These are phyloP conservation scores for Parastagonospora nodorum DNA, from an alignment of 2,329 filamentous ascomycete genomes.

Conservation along the genomic window DNA sequence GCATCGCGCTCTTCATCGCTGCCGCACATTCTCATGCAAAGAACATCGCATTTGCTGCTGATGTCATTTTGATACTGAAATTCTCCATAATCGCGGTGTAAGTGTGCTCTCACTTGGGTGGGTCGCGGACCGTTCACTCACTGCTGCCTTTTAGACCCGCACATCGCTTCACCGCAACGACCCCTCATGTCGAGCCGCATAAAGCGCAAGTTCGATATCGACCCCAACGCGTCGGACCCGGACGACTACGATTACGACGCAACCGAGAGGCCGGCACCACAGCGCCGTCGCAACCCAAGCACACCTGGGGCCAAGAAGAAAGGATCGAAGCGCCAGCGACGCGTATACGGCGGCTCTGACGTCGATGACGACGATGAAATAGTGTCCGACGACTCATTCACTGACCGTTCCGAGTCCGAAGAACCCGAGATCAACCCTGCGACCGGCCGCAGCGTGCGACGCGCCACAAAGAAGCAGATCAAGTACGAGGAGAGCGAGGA, in stretches of 20 bases:
- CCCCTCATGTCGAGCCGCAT: constrained; percentile 43
- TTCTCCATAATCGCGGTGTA: constrained; percentile 28
- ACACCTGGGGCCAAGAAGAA: constrained; percentile 36
- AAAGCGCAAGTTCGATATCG: constrained; percentile 49
- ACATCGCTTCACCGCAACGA: constrained; percentile 27
- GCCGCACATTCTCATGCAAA: constrained; percentile 28
- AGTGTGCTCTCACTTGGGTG: constrained; percentile 20
- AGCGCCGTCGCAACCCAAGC: constrained; percentile 34
- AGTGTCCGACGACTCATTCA: constrained; percentile 52
- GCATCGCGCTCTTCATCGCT: constrained; percentile 22
- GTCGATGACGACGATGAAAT: constrained; percentile 56
- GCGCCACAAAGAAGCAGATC: constrained; percentile 59
- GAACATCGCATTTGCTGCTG: constrained; percentile 21
- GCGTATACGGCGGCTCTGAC: constrained; percentile 41
- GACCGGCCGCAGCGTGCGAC: constrained; percentile 61
- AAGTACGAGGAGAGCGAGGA: constrained; percentile 63
- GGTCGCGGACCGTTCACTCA: constrained; percentile 21
- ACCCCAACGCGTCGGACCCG: constrained; percentile 47
- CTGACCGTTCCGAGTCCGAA: constrained; percentile 47
- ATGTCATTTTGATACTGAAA: constrained; percentile 25
- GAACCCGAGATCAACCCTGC: constrained; percentile 60
- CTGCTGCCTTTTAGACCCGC: constrained; percentile 21
- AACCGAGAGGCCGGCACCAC: constrained; percentile 32
- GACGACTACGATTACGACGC: constrained; percentile 47
- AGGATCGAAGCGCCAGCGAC: constrained; percentile 40